A percentile compares a stretch with the other conserved stretches of the same genome.
phyloP scores from a whole-genome alignment of 2,329 filamentous ascomycete genomes.

The Penicillium brevicompactum region DNA sequence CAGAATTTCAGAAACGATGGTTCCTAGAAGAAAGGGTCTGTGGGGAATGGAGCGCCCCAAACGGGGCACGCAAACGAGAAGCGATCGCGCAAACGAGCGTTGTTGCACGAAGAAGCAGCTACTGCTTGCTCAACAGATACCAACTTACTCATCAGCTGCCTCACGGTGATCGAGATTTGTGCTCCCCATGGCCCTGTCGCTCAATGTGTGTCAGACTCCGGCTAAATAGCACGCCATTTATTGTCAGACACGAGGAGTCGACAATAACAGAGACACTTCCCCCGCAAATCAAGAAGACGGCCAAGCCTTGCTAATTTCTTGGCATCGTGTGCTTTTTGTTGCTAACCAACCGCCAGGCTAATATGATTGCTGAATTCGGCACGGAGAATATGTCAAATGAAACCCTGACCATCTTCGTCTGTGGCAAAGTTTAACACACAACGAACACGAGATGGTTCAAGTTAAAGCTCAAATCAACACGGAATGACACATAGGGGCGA shows the following conservation, averaged over 20 bases:
- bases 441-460: background rate
- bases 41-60: too few relatives aligned
- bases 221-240: conserved; percentile 4
- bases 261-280: background rate
- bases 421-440: background rate
- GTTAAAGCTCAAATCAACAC: conserved; percentile 1
- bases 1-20: too few relatives aligned
- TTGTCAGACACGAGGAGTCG: background rate
- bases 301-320: background rate
- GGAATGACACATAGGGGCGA: background rate
- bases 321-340: conserved; percentile 2
- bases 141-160: too few relatives aligned
- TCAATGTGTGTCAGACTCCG: background rate
- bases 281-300: conserved; percentile 6
- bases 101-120: too few relatives aligned
- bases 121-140: too few relatives aligned
- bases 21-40: too few relatives aligned
- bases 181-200: too few relatives aligned
- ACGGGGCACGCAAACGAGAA: too few relatives aligned
- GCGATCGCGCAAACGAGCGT: too few relatives aligned
- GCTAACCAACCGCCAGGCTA: background rate
- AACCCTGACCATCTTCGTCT: background rate
- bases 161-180: background rate
- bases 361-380: conserved; percentile 2
- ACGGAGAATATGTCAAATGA: conserved; percentile 1